Evolutionary conservation across 2,329 filamentous ascomycete genomes (phyloP).

Genomic region (Tolypocladium amazonense): DNA sequence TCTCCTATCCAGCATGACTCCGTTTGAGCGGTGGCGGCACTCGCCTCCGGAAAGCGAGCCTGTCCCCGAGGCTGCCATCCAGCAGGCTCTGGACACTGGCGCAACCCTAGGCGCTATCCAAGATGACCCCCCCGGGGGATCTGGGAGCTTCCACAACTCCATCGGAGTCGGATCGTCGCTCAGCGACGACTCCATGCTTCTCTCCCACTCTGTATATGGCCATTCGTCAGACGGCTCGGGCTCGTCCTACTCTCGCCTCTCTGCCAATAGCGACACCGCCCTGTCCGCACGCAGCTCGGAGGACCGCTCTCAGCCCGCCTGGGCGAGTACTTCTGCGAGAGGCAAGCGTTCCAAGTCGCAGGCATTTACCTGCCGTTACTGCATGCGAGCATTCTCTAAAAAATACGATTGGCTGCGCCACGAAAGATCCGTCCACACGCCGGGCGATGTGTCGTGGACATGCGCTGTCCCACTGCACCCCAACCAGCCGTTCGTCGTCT

Average conservation of each 20-base stretch:
- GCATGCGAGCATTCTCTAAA: slow-evolving; percentile 25
- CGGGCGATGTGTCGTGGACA: slow-evolving; percentile 32
- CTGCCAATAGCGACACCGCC: slow-evolving; percentile 4
- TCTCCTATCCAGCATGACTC: slow-evolving; percentile 26
- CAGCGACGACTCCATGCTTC: slow-evolving; percentile 16
- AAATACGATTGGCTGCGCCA: slow-evolving; percentile 34
- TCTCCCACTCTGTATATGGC: slow-evolving; percentile 10
- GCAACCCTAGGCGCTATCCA: background rate
- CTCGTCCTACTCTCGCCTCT: slow-evolving; percentile 6
- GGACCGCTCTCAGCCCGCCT: slow-evolving; percentile 1
- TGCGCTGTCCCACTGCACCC: slow-evolving; percentile 30
- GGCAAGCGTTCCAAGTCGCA: slow-evolving; percentile 7
- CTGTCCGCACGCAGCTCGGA: slow-evolving; percentile 2
- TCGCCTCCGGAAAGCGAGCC: slow-evolving; percentile 35
- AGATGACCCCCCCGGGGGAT: background rate
- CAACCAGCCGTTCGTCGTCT: slow-evolving; percentile 31
- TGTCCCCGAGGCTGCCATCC: slow-evolving; percentile 25
- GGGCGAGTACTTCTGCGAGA: slow-evolving; percentile 5
- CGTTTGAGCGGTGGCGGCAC: slow-evolving; percentile 30
- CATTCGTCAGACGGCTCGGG: slow-evolving; percentile 10
- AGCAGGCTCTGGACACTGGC: slow-evolving; percentile 16
- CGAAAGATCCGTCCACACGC: slow-evolving; percentile 38
- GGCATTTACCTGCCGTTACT: slow-evolving; percentile 27
- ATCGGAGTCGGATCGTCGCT: slow-evolving; percentile 19
- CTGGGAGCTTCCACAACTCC: slow-evolving; percentile 7